A percentile compares a stretch with the other conserved stretches of the same genome.
These are phyloP conservation scores for Lunasporangiospora selenospora DNA, from an alignment of 192 early-diverging fungal genomes.

Conservation along the genomic window DNA sequence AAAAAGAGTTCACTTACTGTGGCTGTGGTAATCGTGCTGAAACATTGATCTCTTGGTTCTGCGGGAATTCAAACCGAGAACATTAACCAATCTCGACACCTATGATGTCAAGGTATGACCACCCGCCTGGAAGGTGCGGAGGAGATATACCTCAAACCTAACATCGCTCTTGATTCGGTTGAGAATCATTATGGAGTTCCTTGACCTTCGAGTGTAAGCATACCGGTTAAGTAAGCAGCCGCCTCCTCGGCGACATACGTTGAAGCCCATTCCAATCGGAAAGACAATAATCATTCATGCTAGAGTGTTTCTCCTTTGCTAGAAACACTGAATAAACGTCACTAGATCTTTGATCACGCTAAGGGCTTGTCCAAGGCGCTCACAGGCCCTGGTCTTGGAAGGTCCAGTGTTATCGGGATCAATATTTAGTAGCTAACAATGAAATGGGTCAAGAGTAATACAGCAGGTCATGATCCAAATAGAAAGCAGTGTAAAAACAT, in stretches of 20 bases:
- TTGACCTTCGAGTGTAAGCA: slow-evolving; percentile 9
- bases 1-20: not conserved
- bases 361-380: slow-evolving; percentile 15
- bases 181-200: slow-evolving; percentile 3
- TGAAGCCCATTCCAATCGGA: slow-evolving; percentile 35
- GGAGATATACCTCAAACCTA: slow-evolving; percentile 29
- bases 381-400: slow-evolving; percentile 9
- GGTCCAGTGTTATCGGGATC: not conserved
- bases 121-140: slow-evolving; percentile 16
- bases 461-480: not conserved
- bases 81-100: slow-evolving; percentile 1
- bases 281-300: slow-evolving; percentile 4
- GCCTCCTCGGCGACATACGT: slow-evolving; percentile 7
- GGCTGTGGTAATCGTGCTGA: not conserved
- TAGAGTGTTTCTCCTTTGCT: slow-evolving; percentile 6
- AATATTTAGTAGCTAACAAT: not conserved
- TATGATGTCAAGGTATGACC: slow-evolving; percentile 11
- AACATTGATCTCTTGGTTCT: not conserved
- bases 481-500: slow-evolving; percentile 1
- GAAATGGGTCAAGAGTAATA: not conserved
- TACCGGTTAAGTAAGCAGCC: slow-evolving; percentile 1
- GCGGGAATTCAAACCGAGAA: not conserved
- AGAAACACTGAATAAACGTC: slow-evolving; percentile 19
- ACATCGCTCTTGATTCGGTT: slow-evolving; percentile 10
- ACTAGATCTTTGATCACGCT: slow-evolving; percentile 3